Evolutionary conservation across 139 green algal species (phyloP).

Genomic region (Zygnema circumcarinatum): DNA sequence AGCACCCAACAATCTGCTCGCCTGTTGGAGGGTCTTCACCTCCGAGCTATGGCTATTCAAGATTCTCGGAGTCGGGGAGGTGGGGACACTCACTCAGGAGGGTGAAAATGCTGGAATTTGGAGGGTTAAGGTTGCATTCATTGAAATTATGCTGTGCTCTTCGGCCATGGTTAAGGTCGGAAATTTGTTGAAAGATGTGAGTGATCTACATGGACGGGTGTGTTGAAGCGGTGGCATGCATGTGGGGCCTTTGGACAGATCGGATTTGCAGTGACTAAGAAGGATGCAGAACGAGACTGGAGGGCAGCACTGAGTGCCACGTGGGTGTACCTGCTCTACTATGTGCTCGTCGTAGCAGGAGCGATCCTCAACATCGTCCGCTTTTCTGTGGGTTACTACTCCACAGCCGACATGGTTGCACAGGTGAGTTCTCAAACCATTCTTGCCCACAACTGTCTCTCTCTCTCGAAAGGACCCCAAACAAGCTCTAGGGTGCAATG

Average conservation of each 20-base stretch:
- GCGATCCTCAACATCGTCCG: constrained; percentile 4
- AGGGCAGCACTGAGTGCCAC: constrained; percentile 22
- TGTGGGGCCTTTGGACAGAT: neutral
- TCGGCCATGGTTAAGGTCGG: no score
- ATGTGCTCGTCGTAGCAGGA: constrained; percentile 1
- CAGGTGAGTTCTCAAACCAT: no score
- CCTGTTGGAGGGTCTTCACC: constrained; percentile 36
- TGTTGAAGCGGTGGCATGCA: neutral
- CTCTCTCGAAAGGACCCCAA: no score
- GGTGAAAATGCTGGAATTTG: constrained; percentile 25
- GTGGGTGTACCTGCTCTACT: constrained; percentile 32
- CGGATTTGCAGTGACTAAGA: constrained; percentile 34
- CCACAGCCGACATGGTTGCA: no score
- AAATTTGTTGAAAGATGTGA: no score
- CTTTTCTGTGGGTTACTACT: neutral
- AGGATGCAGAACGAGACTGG: constrained; percentile 22
- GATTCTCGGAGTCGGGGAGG: constrained; percentile 10
- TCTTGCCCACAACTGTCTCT: no score
- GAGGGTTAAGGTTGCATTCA: no score
- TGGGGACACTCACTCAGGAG: neutral
- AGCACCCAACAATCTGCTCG: constrained; percentile 44
- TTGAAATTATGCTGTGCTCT: no score
- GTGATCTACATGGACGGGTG: neutral
- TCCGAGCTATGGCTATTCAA: constrained; percentile 24
- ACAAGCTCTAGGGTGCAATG: no score